phyloP scores from a whole-genome alignment of 2,329 filamentous ascomycete genomes.

The Scedosporium apiospermum region DNA sequence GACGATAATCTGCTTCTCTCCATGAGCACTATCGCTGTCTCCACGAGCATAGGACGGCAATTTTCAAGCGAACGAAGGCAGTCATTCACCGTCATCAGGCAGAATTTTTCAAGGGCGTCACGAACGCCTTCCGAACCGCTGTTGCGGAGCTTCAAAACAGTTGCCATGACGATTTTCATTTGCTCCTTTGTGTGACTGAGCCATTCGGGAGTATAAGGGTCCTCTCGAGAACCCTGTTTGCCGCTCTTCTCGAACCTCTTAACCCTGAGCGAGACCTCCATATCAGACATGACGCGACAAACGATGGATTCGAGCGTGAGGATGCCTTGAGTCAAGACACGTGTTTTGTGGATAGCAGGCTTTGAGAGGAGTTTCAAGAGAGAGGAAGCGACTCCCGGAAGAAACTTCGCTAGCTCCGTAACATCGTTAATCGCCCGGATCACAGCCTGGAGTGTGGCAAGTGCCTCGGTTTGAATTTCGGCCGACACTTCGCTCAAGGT shows the following conservation, averaged over 20 bases:
- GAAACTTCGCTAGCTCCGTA: slow-evolving; percentile 71
- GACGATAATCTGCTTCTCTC: slow-evolving; percentile 20
- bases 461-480: slow-evolving; percentile 62
- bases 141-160: slow-evolving; percentile 64
- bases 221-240: slow-evolving; percentile 19
- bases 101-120: slow-evolving; percentile 58
- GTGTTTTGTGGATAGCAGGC: slow-evolving; percentile 45
- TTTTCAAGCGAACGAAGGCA: slow-evolving; percentile 65
- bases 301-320: slow-evolving; percentile 47
- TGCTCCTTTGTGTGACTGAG: slow-evolving; percentile 70
- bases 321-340: slow-evolving; percentile 55
- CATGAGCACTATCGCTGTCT: slow-evolving; percentile 67
- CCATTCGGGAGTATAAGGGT: slow-evolving; percentile 51
- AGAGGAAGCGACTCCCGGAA: slow-evolving; percentile 79
- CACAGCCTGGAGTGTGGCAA: slow-evolving; percentile 53
- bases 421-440: slow-evolving; percentile 57
- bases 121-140: slow-evolving; percentile 63
- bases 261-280: slow-evolving; percentile 29
- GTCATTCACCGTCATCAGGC: slow-evolving; percentile 65
- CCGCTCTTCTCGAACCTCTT: slow-evolving; percentile 12
- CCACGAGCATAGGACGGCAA: slow-evolving; percentile 62
- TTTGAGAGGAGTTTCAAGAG: slow-evolving; percentile 67
- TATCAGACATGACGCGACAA: slow-evolving; percentile 46
- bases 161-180: slow-evolving; percentile 72
- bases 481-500: slow-evolving; percentile 54